Evolutionary conservation across 345 rosid genomes (phyloP).

Genomic region (Salix exigua): DNA sequence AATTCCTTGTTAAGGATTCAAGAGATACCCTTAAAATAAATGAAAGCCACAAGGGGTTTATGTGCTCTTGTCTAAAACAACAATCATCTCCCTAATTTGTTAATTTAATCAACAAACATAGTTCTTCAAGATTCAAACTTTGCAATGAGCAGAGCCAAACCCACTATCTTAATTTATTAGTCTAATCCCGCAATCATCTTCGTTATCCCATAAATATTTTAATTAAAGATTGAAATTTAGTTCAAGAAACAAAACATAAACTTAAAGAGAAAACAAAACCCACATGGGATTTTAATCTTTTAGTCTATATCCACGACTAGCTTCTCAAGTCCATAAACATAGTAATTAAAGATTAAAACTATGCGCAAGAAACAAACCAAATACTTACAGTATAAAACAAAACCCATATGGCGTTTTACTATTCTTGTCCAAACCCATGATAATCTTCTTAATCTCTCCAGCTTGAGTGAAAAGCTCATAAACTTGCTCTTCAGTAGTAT

Average conservation of each 20-base stretch:
- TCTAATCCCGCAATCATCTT: neutral
- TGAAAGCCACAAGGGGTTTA: neutral
- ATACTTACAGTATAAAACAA: constrained; percentile 63
- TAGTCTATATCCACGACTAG: constrained; percentile 93
- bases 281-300: constrained; percentile 92
- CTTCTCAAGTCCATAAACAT: constrained; percentile 68
- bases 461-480: constrained; percentile 93
- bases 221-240: neutral
- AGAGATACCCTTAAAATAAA: neutral
- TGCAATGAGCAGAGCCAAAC: neutral
- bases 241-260: neutral
- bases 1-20: neutral
- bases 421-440: constrained; percentile 97
- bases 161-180: neutral
- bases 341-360: neutral
- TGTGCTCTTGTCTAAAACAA: neutral
- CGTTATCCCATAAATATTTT: neutral
- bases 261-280: constrained; percentile 82
- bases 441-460: constrained; percentile 92
- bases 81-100: neutral
- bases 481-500: constrained; percentile 95
- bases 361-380: neutral
- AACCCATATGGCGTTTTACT: constrained; percentile 94
- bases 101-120: neutral
- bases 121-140: neutral